These are phyloP conservation scores for Magnaporthiopsis poae DNA, from an alignment of 2,329 filamentous ascomycete genomes.

Conservation along the genomic window DNA sequence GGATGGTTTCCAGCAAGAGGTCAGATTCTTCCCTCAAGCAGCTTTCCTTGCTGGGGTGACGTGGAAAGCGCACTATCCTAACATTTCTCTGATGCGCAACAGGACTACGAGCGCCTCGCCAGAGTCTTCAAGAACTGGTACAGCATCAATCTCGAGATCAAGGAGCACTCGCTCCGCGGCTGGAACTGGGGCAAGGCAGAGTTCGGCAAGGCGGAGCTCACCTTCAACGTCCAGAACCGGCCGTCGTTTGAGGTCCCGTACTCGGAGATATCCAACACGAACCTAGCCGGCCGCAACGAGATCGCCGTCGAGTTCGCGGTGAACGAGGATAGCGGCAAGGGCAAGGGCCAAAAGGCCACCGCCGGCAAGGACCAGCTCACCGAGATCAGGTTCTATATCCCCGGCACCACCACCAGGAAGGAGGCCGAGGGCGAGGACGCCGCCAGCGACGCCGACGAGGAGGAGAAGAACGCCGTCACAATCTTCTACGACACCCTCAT, in stretches of 20 bases:
- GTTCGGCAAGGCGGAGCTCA: slow-evolving; percentile 86
- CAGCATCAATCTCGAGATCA: slow-evolving; percentile 80
- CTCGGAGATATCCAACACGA: slow-evolving; percentile 94
- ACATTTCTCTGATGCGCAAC: slow-evolving; percentile 7
- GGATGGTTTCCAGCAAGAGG: slow-evolving; percentile 87
- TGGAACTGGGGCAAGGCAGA: slow-evolving; percentile 99
- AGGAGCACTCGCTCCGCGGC: slow-evolving; percentile 86
- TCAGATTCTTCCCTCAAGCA: slow-evolving; percentile 10
- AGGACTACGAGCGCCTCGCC: slow-evolving; percentile 80
- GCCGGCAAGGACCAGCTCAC: slow-evolving; percentile 87
- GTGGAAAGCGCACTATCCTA: slow-evolving; percentile 10
- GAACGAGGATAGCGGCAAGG: slow-evolving; percentile 60
- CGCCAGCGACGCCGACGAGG: slow-evolving; percentile 55
- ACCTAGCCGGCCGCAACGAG: slow-evolving; percentile 93
- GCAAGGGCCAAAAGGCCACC: slow-evolving; percentile 77
- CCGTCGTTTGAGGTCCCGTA: slow-evolving; percentile 96
- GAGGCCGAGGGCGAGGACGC: slow-evolving; percentile 65
- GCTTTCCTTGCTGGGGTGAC: slow-evolving; percentile 16
- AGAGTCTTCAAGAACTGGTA: slow-evolving; percentile 99
- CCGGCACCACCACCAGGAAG: slow-evolving; percentile 74
- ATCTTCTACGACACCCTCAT: slow-evolving; percentile 98
- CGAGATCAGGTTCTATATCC: slow-evolving; percentile 98
- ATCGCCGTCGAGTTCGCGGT: slow-evolving; percentile 90
- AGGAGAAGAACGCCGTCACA: slow-evolving; percentile 89
- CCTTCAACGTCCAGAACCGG: slow-evolving; percentile 93